phyloP scores from a whole-genome alignment of 2,329 filamentous ascomycete species.

The Cordyceps fumosorosea region DNA sequence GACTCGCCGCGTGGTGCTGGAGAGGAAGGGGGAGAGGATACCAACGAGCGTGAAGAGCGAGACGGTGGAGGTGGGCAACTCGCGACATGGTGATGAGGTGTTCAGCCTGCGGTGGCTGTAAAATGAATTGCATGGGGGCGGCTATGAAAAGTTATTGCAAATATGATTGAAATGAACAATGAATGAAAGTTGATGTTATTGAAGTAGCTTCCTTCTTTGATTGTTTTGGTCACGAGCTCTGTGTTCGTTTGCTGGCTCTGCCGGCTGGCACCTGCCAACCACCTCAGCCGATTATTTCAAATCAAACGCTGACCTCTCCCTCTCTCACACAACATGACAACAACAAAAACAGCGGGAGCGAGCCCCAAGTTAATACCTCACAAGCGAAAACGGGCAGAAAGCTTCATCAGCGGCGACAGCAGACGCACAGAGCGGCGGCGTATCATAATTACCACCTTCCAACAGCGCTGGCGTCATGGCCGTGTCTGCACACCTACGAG shows the following conservation, averaged over 20 bases:
- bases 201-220: no score
- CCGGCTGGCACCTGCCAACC: neutral
- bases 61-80: slow-evolving; percentile 39
- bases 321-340: neutral
- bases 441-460: neutral
- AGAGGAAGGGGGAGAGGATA: slow-evolving; percentile 34
- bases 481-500: neutral
- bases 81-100: slow-evolving; percentile 33
- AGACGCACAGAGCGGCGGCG: no score
- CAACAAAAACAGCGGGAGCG: neutral
- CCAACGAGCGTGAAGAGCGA: slow-evolving; percentile 30
- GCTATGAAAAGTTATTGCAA: no score
- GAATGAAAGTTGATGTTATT: no score
- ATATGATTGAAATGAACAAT: no score
- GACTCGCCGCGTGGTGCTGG: slow-evolving; percentile 27
- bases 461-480: neutral
- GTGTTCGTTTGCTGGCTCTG: neutral
- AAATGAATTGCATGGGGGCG: neutral
- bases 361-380: neutral
- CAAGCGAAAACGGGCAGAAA: no score
- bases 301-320: neutral
- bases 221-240: no score
- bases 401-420: neutral
- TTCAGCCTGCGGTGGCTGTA: slow-evolving; percentile 34
- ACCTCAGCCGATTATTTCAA: neutral